Base-by-base conservation (phyloP, 1,284 basidiomycete genomes). In the Sanghuangporus baumii region DNA sequence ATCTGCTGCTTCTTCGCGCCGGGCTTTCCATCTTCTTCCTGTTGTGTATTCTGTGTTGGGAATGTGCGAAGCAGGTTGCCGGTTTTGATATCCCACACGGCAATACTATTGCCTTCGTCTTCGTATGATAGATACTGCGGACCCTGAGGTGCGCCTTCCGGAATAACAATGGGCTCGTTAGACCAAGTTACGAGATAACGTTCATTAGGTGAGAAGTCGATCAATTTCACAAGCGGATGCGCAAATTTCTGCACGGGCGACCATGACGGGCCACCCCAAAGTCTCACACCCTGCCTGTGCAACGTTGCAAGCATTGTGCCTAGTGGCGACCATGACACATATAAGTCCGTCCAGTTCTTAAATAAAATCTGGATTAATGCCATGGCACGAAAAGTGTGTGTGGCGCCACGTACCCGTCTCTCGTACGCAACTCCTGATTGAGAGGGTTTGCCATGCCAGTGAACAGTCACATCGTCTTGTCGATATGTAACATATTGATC, bases 121-220 rank as follows among this genome's bases (percentile, higher is more conserved):
- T 95, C 94, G 9, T 91, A 86, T 54, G 93, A 92, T 77, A 96
- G 94, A 71, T 87, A 92, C 70, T 92, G 89, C 59, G 93, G 85
- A 37, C 91, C 91, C 76, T 93, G 88, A 62, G 85, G 79, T 50
- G 91, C 88, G 67, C 88, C 88, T 67, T 93, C 90, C 46, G 91
- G 89, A 41, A 96, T 90, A 64, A 89, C 83, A 70, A 99, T 96
- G 20, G 96, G 89, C 69, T 98, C 94, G 69, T 95, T 91, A 7
- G 97, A 98, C 94, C 96, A 99, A 48, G 97, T 99, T 70, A 98
- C 93, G 67, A 99, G 80, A 78, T 97, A 99, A 68, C 93, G 89
- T 76, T 99, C 97, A 79, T 92, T 93, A 5, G 97, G 96, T 34
- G 96, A 98, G 76, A 99, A 99, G 78, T 98, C 96, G 71, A 99